These are phyloP conservation scores for Elaeis guineensis DNA, from an alignment of 176 grass and related monocot species.

Conservation along the genomic window DNA sequence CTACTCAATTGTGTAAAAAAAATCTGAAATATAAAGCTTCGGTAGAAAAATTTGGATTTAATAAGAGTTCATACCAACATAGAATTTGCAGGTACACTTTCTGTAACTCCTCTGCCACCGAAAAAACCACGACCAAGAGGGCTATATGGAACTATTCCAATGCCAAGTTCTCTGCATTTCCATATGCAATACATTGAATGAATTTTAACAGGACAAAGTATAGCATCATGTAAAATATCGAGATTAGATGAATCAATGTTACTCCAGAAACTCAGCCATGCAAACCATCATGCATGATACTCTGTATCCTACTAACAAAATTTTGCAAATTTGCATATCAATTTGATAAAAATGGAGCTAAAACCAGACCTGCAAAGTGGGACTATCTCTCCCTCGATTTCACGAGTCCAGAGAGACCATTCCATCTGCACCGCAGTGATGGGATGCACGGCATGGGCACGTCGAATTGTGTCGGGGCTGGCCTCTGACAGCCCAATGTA, in stretches of 20 bases:
- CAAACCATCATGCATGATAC: too few relatives aligned
- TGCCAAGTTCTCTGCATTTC: neutral
- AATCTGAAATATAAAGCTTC: too few relatives aligned
- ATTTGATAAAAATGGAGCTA: too few relatives aligned
- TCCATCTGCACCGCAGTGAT: conserved; percentile 7
- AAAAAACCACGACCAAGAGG: conserved; percentile 10
- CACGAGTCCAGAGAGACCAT: conserved; percentile 9
- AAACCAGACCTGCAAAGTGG: conserved; percentile 13
- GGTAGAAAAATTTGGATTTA: too few relatives aligned
- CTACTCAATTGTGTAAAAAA: too few relatives aligned
- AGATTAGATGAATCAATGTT: too few relatives aligned
- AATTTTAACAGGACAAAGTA: too few relatives aligned
- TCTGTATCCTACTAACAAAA: too few relatives aligned
- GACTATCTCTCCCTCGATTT: conserved; percentile 8
- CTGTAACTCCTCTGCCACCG: neutral
- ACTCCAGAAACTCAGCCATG: too few relatives aligned
- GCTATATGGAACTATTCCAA: conserved; percentile 6
- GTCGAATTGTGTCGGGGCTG: conserved; percentile 4
- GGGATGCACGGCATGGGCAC: conserved; percentile 1
- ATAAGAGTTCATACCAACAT: neutral
- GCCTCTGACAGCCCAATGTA: conserved; percentile 9
- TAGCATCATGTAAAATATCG: too few relatives aligned
- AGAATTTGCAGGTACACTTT: neutral
- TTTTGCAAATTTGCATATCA: too few relatives aligned
- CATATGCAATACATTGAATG: too few relatives aligned